Conservation (phyloP, 179 eudicot genomes). For the Carnegiea gigantea region DNA sequence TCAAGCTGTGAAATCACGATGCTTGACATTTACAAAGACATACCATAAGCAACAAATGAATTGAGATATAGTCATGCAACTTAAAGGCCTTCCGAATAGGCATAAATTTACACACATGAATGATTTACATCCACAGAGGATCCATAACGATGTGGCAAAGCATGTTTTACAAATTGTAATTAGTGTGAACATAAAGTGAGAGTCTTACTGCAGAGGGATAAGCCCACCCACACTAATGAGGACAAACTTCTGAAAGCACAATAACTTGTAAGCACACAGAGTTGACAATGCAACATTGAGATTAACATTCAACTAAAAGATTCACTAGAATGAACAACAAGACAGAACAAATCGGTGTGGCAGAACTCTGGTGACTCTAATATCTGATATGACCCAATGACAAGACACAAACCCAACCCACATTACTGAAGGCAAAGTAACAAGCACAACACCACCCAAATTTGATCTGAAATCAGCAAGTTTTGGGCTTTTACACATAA, state of each 20-base stretch:
- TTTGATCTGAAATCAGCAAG: neutral
- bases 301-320: too few species aligned
- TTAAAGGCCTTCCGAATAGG: neutral
- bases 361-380: neutral
- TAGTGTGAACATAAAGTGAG: too few species aligned
- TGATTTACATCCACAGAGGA: too few species aligned
- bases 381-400: neutral
- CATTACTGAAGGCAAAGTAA: neutral
- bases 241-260: too few species aligned
- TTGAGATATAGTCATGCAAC: neutral
- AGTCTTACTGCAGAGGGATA: too few species aligned
- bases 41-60: neutral
- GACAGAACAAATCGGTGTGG: neutral
- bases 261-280: neutral
- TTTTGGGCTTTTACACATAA: neutral
- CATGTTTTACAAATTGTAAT: too few species aligned
- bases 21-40: neutral
- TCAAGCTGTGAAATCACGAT: neutral
- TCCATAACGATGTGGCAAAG: too few species aligned
- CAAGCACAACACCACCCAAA: neutral
- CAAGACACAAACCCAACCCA: neutral
- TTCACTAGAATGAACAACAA: neutral
- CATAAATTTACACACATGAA: too few species aligned
- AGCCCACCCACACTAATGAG: too few species aligned
- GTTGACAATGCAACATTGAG: too few species aligned